Percentiles rank a stretch among this genome's conserved stretches.
phyloP scores from a whole-genome alignment of 495 filamentous ascomycete genomes.

The Parachaetomium inaequale region DNA sequence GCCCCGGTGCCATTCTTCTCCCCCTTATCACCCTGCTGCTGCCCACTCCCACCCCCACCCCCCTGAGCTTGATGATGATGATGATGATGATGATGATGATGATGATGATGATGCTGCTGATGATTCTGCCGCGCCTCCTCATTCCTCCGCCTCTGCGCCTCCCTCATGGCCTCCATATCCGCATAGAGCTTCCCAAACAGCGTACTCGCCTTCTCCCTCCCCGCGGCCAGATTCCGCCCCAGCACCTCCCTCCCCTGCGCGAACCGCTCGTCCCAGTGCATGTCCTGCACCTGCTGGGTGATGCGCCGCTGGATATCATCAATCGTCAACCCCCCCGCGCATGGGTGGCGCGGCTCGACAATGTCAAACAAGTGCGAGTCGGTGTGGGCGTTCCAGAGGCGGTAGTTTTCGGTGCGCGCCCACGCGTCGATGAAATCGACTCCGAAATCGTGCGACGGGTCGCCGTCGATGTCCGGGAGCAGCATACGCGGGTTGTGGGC shows the following conservation, averaged over 20 bases:
- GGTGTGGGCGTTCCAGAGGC: conserved; percentile 66
- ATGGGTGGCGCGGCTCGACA: conserved; percentile 87
- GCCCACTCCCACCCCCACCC: too few species aligned
- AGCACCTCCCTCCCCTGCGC: conserved; percentile 73
- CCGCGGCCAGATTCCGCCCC: conserved; percentile 73
- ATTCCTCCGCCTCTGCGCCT: conserved; percentile 69
- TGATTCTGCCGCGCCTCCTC: conserved; percentile 53
- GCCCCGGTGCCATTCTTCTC: conserved; percentile 28
- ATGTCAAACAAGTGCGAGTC: conserved; percentile 92
- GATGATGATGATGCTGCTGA: conserved; percentile 19
- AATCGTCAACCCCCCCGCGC: conserved; percentile 88
- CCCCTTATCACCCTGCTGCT: too few species aligned
- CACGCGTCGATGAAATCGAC: conserved; percentile 73
- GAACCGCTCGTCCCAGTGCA: conserved; percentile 83
- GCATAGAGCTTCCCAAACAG: conserved; percentile 84
- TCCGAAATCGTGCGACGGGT: conserved; percentile 79
- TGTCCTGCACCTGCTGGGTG: conserved; percentile 80
- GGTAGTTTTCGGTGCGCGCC: conserved; percentile 83
- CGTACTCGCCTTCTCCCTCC: conserved; percentile 76
- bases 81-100: too few species aligned
- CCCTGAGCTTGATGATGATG: too few species aligned
- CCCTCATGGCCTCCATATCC: conserved; percentile 81
- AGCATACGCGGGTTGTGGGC: conserved; percentile 55
- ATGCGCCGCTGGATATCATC: conserved; percentile 91
- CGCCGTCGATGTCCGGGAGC: conserved; percentile 70